These are phyloP conservation scores for Trichomonascaceae sp. DNA, from an alignment of 1,139 yeast genomes.

Conservation along the genomic window DNA sequence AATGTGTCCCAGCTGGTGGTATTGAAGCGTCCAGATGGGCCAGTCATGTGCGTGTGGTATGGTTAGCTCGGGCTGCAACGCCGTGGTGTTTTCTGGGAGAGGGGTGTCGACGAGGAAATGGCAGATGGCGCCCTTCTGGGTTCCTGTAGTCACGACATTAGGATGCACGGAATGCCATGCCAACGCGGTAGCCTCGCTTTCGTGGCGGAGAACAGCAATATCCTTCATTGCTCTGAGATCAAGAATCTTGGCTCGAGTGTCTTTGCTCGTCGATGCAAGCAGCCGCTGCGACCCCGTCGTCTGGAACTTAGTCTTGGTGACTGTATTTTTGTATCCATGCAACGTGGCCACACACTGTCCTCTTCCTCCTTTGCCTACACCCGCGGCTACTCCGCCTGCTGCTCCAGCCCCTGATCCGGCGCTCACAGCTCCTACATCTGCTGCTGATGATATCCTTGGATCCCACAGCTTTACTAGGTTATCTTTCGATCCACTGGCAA, in stretches of 20 bases:
- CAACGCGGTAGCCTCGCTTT: slow-evolving; percentile 72
- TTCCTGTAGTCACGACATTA: slow-evolving; percentile 69
- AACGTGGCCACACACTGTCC: slow-evolving; percentile 63
- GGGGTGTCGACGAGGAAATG: slow-evolving; percentile 59
- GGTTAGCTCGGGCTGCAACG: slow-evolving; percentile 21
- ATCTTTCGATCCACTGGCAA: slow-evolving; percentile 66
- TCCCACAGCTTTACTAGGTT: slow-evolving; percentile 92
- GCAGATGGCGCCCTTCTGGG: slow-evolving; percentile 76
- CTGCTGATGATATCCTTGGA: slow-evolving; percentile 38
- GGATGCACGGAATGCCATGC: slow-evolving; percentile 92
- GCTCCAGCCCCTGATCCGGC: no score
- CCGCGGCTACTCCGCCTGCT: no score
- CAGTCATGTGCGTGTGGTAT: slow-evolving; percentile 92
- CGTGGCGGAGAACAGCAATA: slow-evolving; percentile 57
- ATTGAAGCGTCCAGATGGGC: slow-evolving; percentile 79
- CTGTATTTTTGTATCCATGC: slow-evolving; percentile 89
- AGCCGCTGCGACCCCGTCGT: slow-evolving; percentile 49
- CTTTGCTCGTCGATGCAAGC: slow-evolving; percentile 79
- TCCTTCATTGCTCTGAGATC: slow-evolving; percentile 81
- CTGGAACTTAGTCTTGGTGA: slow-evolving; percentile 73
- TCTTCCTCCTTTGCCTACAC: slow-evolving; percentile 20
- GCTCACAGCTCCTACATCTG: no score
- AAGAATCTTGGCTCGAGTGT: slow-evolving; percentile 74
- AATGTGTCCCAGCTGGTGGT: slow-evolving; percentile 89
- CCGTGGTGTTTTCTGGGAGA: slow-evolving; percentile 16